Base-by-base conservation (phyloP, 148 eudicot genomes). In the Cornus suecica region DNA sequence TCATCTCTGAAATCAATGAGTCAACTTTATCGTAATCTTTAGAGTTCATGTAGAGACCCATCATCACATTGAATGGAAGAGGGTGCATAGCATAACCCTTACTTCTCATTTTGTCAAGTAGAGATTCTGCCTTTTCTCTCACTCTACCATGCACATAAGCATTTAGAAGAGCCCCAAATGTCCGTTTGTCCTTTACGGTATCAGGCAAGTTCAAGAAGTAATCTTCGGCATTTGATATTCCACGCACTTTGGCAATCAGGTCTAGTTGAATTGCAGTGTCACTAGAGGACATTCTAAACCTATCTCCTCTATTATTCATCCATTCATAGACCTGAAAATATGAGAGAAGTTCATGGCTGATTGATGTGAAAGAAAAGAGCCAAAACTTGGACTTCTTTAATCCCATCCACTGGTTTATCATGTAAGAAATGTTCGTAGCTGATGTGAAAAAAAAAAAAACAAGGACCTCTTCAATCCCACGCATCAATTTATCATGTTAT, bases 251-350 rank as follows among this genome's bases (percentile, higher is more conserved):
- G 51, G 97, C 87, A 48, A 90, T 87, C 61, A 95, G 83, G 80
- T 91, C 97, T 68, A 95, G 70, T 70, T 95, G 94, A 87, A 95
- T 88, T 60, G 97, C 99, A 37, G 86, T 75, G 61, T 95, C 99
- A 74, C 94, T 91, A 61, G 89, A 79, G 63, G 87, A 82, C 67
- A 86, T 70, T 82, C 84, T 81, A 83, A 83, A 95, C 69, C 84
- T 84, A 80, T 89, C 95, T 51, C 76, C 73, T 83, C 86, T 83
- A 82, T 85, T 85, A 65, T 83, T 88, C 92, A 95, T 95, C 99
- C 99, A 95, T 68, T 88, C 91, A 70, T 90, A 92, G 23, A 92
- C 91, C 98, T 94, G 86, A 73, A 78, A 26, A 27, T 30, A 67
- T 16, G 65, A 31, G 68, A 68, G 34, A 68, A 66, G 3, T 72